Evolutionary conservation across 23 red algal genomes (phyloP), one percentile per base, ranked within the genome.

Genomic region (Gracilaria gracilis): DNA sequence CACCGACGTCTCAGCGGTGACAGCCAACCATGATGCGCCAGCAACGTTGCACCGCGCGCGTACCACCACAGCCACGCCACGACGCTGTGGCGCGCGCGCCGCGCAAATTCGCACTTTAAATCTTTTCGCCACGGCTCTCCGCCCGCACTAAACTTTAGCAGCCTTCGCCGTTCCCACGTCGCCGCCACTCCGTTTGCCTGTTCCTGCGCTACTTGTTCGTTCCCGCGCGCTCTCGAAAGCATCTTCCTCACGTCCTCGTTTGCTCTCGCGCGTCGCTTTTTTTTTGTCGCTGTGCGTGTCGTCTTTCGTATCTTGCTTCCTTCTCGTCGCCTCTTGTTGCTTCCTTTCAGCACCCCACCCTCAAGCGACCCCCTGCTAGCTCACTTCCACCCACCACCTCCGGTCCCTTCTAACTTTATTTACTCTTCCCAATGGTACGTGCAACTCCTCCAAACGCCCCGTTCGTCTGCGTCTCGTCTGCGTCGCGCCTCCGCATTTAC

Each of bases 41-140:
- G 72, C 72, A 77, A 42, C 36, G 69, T 46, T 5, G 36, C 34
- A 9, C 4, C 21, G 34, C 66, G 66, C 66, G 66, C 66, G 4
- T 8, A 4, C 12, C 66, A 4, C 4, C 21, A 19, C 69, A 23
- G 69, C 69, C 34, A 37, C 69, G 59, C 59, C 59, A 64, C n/a
- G 24, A 19, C 59, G 59, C 59, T 32, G 59, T 32, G n/a, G 25
- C 64, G 38, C 40, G 72, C 72, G 72, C 72, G 2, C 72, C 23
- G n/a, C 38, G 25, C 72, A 77, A 77, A 77, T 77, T 77, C 72
- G 72, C 72, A 28, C 23, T 77, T 75, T 77, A 48, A 77, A 77
- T 49, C 39, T 50, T 77, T 77, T 51, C 3, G 38, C 40, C 19
- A 40, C 31, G 24, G 58, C 34, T 37, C 54, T 48, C 42, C 59